Conservation (phyloP, 2,329 filamentous ascomycete genomes). For the Calycina marina region DNA sequence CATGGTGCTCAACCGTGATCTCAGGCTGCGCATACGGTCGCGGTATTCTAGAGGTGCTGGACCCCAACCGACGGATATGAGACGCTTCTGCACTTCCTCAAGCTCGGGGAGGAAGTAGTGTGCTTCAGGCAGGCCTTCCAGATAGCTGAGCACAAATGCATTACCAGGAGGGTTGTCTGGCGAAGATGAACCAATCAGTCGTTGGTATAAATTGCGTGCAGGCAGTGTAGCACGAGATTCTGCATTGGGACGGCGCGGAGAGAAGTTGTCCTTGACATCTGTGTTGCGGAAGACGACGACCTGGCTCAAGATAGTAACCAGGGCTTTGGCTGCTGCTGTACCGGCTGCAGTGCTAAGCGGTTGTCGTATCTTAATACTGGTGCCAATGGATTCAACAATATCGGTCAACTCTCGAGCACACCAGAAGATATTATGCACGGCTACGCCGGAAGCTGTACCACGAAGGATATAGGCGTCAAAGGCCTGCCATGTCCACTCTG, state of each 20-base stretch:
- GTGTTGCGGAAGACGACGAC: slow-evolving; percentile 14
- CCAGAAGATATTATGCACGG: slow-evolving; percentile 14
- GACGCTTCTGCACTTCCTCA: slow-evolving; percentile 8
- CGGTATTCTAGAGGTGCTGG: slow-evolving; percentile 12
- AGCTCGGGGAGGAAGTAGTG: slow-evolving; percentile 11
- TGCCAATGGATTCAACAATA: slow-evolving; percentile 15
- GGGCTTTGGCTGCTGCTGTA: slow-evolving; percentile 12
- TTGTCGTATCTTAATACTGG: slow-evolving; percentile 9
- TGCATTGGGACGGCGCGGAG: slow-evolving; percentile 10
- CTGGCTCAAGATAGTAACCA: slow-evolving; percentile 15
- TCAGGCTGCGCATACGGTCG: slow-evolving; percentile 10
- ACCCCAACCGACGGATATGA: slow-evolving; percentile 10
- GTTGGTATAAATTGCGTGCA: slow-evolving; percentile 19
- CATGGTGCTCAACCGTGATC: slow-evolving; percentile 12
- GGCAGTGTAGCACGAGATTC: slow-evolving; percentile 15
- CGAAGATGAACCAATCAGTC: slow-evolving; percentile 15
- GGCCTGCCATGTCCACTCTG: slow-evolving; percentile 8
- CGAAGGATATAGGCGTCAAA: slow-evolving; percentile 14
- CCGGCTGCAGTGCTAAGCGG: slow-evolving; percentile 10
- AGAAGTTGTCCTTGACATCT: slow-evolving; percentile 11
- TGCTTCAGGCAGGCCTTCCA: slow-evolving; percentile 17
- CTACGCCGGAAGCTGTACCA: slow-evolving; percentile 10
- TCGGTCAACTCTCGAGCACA: slow-evolving; percentile 14
- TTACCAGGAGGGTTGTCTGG: slow-evolving; percentile 8
- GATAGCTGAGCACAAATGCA: slow-evolving; percentile 15